These are phyloP conservation scores for Eucalyptus cloeziana DNA, from an alignment of 345 rosid species.

Conservation along the genomic window DNA sequence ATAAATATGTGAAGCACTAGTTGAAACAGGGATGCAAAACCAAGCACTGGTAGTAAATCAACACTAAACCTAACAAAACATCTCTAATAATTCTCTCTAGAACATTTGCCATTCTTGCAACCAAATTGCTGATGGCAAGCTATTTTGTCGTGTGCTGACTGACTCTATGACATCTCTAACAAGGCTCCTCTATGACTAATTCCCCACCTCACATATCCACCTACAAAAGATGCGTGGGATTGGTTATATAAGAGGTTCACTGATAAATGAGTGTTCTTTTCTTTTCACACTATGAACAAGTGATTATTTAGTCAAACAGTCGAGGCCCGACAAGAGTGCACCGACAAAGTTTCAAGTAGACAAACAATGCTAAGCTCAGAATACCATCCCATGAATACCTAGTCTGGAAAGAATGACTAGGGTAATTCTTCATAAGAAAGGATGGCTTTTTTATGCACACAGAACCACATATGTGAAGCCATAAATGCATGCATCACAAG, in stretches of 20 bases:
- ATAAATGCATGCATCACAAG: not conserved
- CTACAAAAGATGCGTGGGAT: not conserved
- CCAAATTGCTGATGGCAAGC: not conserved
- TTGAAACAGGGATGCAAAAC: not conserved
- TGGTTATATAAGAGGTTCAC: not conserved
- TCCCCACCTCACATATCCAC: not conserved
- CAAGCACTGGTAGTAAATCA: not conserved
- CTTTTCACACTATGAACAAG: not conserved
- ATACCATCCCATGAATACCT: not conserved
- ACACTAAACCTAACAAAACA: not conserved
- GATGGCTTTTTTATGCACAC: not conserved
- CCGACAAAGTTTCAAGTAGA: not conserved
- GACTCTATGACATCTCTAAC: not conserved
- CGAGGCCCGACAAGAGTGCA: not conserved
- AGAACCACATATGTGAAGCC: not conserved
- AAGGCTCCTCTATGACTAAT: not conserved
- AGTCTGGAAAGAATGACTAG: not conserved
- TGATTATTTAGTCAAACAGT: not conserved
- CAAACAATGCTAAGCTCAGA: not conserved
- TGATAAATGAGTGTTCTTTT: not conserved
- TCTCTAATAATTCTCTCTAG: not conserved
- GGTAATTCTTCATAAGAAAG: not conserved
- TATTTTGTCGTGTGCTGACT: not conserved
- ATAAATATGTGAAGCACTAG: not conserved
- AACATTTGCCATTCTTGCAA: not conserved